These are phyloP conservation scores for Porodaedalea pini DNA, from an alignment of 1,284 basidiomycete genomes.

Conservation along the genomic window DNA sequence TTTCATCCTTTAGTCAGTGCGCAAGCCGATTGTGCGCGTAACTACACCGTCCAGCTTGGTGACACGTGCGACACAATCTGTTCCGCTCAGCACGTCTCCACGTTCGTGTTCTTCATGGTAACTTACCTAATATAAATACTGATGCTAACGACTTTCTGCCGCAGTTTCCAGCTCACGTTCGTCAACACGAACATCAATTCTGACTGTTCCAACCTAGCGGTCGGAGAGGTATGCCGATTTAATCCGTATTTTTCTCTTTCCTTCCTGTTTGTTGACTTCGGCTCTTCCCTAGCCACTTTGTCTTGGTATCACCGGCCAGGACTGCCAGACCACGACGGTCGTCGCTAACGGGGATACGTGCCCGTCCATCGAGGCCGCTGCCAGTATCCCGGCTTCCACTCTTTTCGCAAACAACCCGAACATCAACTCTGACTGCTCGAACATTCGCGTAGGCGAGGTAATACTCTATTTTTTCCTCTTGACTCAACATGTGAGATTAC, in stretches of 20 bases:
- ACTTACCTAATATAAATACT: not conserved
- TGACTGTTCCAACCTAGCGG: constrained; percentile 42
- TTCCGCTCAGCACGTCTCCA: constrained; percentile 41
- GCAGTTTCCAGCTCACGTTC: constrained; percentile 44
- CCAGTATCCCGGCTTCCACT: constrained; percentile 37
- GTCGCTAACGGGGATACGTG: constrained; percentile 42
- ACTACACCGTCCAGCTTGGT: constrained; percentile 39
- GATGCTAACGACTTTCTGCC: not conserved
- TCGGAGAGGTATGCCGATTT: constrained; percentile 31
- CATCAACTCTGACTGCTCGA: constrained; percentile 43
- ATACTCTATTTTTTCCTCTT: not conserved
- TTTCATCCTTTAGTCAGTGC: not conserved
- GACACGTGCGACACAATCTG: constrained; percentile 49
- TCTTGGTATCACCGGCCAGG: constrained; percentile 40
- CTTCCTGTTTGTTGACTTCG: not conserved
- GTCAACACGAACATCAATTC: constrained; percentile 40
- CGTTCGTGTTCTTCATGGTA: constrained; percentile 26
- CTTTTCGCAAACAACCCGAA: constrained; percentile 55
- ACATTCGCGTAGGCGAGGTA: constrained; percentile 46
- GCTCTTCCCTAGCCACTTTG: constrained; percentile 33
- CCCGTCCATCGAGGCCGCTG: constrained; percentile 32
- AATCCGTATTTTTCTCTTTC: not conserved
- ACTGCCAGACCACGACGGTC: constrained; percentile 40
- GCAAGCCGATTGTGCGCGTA: constrained; percentile 33
- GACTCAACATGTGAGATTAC: not conserved